These are phyloP conservation scores for Lentithecium fluviatile DNA, from an alignment of 495 filamentous ascomycete genomes.

Conservation along the genomic window DNA sequence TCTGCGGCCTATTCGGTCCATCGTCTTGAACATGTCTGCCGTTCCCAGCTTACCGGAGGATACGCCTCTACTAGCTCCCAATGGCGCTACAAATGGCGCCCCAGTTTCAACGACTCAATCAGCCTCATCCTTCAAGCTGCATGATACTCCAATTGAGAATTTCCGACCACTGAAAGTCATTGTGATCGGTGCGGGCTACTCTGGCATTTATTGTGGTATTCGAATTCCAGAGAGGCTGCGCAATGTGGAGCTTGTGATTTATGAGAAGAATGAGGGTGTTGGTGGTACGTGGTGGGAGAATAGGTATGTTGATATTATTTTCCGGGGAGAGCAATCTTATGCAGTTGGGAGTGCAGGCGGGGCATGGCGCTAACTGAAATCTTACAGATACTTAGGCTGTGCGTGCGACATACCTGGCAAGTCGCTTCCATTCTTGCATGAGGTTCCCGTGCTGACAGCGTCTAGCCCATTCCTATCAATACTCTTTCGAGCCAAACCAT, in stretches of 20 bases:
- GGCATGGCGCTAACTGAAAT: neutral
- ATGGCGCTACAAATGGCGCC: constrained; percentile 1
- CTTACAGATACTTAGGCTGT: constrained; percentile 61
- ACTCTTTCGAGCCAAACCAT: constrained; percentile 42
- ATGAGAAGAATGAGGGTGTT: constrained; percentile 76
- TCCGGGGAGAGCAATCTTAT: neutral
- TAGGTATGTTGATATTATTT: constrained; percentile 24
- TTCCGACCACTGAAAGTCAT: constrained; percentile 56
- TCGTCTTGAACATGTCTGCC: constrained; percentile 20
- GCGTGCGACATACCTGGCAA: constrained; percentile 45
- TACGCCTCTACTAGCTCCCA: neutral
- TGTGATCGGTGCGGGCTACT: constrained; percentile 65
- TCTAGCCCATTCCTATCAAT: constrained; percentile 38
- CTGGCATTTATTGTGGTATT: constrained; percentile 62
- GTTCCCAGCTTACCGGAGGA: constrained; percentile 21
- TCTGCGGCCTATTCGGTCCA: too few relatives aligned
- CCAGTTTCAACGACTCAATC: neutral
- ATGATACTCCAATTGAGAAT: constrained; percentile 53
- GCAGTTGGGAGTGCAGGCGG: neutral
- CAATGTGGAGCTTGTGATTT: constrained; percentile 63
- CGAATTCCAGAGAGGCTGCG: constrained; percentile 57
- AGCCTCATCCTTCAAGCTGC: constrained; percentile 20
- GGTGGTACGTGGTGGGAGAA: constrained; percentile 75
- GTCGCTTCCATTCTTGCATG: neutral
- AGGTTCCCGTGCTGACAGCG: neutral